Conservation (phyloP, 352 stramenopile genomes). For the Peronospora destructor region DNA sequence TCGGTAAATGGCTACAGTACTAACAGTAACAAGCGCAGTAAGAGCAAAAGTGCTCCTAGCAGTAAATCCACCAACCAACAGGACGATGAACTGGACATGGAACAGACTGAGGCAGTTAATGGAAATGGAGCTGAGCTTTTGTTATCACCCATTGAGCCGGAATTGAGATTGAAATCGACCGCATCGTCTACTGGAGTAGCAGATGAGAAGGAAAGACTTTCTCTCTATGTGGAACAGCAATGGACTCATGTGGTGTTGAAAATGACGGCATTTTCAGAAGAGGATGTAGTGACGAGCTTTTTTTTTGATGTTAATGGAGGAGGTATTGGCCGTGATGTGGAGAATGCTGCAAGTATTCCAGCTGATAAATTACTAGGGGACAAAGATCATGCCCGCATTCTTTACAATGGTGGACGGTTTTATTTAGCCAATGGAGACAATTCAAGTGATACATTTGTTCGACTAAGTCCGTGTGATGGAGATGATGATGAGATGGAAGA, state of each 20-base stretch:
- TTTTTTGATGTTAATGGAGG: slow-evolving; percentile 46
- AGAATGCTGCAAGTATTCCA: slow-evolving; percentile 63
- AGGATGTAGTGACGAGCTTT: slow-evolving; percentile 72
- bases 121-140: slow-evolving; percentile 10
- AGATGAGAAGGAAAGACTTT: slow-evolving; percentile 28
- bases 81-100: slow-evolving; percentile 11
- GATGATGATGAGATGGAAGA: slow-evolving; percentile 39
- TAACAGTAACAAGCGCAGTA: slow-evolving; percentile 14
- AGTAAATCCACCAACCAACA: slow-evolving; percentile 13
- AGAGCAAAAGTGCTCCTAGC: slow-evolving; percentile 22
- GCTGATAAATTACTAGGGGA: slow-evolving; percentile 57
- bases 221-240: slow-evolving; percentile 32
- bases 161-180: not conserved
- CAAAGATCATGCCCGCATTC: slow-evolving; percentile 47
- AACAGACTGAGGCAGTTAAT: slow-evolving; percentile 6
- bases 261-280: slow-evolving; percentile 75
- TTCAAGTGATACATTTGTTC: slow-evolving; percentile 63
- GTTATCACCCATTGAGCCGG: slow-evolving; percentile 15
- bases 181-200: slow-evolving; percentile 13
- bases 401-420: slow-evolving; percentile 52
- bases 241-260: slow-evolving; percentile 78
- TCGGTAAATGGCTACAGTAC: slow-evolving; percentile 3
- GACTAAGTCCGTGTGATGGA: slow-evolving; percentile 35
- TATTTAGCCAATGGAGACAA: slow-evolving; percentile 53
- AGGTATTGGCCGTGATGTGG: slow-evolving; percentile 40